Evolutionary conservation across 1,284 basidiomycete genomes (phyloP), one percentile per base, ranked within the genome.

Genomic region (Omphalotus olearius): DNA sequence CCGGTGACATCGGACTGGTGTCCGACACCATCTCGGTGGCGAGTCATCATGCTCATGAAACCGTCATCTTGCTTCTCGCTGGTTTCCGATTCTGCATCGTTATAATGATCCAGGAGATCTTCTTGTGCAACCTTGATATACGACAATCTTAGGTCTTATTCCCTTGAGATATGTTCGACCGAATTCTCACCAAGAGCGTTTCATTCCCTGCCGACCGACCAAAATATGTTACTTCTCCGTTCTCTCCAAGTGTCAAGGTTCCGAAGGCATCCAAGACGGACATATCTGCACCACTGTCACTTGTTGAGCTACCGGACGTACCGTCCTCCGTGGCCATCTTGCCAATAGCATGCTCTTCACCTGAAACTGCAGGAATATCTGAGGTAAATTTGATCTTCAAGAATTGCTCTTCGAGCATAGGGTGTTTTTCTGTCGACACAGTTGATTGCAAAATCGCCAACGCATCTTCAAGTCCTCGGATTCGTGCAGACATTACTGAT

Each of bases 161-260:
- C 18, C 6, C 11, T 23, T 26, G 20, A 17, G 17, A 4, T 3
- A 30, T 7, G 25, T 3, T n/a, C n/a, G 16, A 45, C 43, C 1
- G 16, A 41, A 41, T 25, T 9, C 20, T 9, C 20, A 17, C 38
- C 45, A 20, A 46, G 51, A 9, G 59, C 58, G 6, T 57, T 55
- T 14, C 60, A 52, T 33, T 33, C 55, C 66, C 62, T 4, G 48
- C 53, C 9, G 53, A 54, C 13, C 48, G 37, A 7, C 78, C 78
- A 60, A 77, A 77, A 57, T 79, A 81, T 56, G 74, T 74, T 16
- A 74, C 66, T 49, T 77, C 73, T 4, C 78, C 78, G 35, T 74
- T 69, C 43, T 74, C 75, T 26, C 71, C 75, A 4, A 80, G 61
- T 1, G 75, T 78, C 38, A 81, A 57, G 1, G 78, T 79, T 0